Evolutionary conservation across 2,329 filamentous ascomycete genomes (phyloP), one percentile per base, ranked within the genome.

Genomic region (Tolypocladium capitatum): DNA sequence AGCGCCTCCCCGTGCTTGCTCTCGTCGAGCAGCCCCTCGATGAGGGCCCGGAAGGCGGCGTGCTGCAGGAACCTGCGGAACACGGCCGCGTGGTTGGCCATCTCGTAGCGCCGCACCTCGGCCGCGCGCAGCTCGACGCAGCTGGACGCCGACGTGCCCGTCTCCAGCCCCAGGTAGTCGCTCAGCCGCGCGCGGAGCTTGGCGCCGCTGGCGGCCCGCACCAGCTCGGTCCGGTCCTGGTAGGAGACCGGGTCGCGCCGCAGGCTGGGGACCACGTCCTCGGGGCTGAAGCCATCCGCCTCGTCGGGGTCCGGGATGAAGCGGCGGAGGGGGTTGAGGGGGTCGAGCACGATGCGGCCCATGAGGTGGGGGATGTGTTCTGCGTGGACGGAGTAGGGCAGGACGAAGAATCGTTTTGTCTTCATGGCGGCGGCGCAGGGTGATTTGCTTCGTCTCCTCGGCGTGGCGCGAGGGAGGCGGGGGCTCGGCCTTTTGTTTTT

Each of bases 401-500:
- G 36, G 21, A 40, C 36, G 21, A 40, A 40, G 36, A 40, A 40
- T 9, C 36, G 21, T n/a, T 40, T 27, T 14, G 36, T 40, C 4
- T 24, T 40, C 36, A 40, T 40, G 36, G 21, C 3, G 21, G 36
- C 21, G 20, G n/a, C n/a, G n/a, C n/a, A n/a, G n/a, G n/a, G n/a
- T 21, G 16, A 27, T 27, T 14, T 40, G 13, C 13, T 27, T 40
- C 21, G 14, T 27, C 14, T 4, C 36, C 21, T 21, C 21, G 5
- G 14, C 16, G 14, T 34, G 32, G 32, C n/a, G 32, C n/a, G 16
- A 33, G 36, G 27, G 36, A 38, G 20, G 20, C 20, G 20, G 8
- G 13, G 2, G 35, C 24, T 82, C 48, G 76, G 77, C 4, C 68
- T 81, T 24, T 24, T 24, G 24, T 3, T 24, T 3, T 24, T 24